Evolutionary conservation across 345 rosid species (phyloP), one percentile per base, ranked within the genome.

Genomic region (Adansonia digitata): DNA sequence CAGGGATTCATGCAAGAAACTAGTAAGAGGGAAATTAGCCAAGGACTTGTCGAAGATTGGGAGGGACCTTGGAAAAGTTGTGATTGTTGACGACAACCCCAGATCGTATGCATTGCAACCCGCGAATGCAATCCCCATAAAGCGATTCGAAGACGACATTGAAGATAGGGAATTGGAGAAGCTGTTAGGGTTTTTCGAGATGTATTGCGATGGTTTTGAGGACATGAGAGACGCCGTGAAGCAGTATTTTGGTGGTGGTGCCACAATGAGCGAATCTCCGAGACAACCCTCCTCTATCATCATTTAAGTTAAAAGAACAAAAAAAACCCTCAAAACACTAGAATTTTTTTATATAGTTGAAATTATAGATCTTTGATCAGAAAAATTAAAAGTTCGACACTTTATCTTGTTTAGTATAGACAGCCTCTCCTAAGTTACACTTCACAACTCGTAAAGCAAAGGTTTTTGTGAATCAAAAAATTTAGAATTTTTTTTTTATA

Each of bases 71-170:
- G 81, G 77, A 26, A 82, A 77, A 18, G 88, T 83, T 20, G 93
- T 90, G 81, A 90, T 94, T 15, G 89, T 94, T 20, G 98, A 94
- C 14, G 98, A 94, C 24, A 94, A 94, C 69, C 98, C 96, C 0
- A 87, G 86, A 18, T 81, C 91, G 0, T 94, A 90, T 67, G 59
- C 56, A 46, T 80, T 84, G 52, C 98, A 94, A 72, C 96, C 96
- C 2, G 90, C 84, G 62, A 94, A 92, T 31, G 98, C 96, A 0
- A 82, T 94, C 56, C 97, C 92, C 18, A 82, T 90, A 14, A 83
- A 72, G 75, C 88, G 94, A 17, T 92, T 92, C 52, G 61, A 53
- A 2, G 91, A 87, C 48, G 91, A 94, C 83, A 68, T 77, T 14
- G 46, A 22, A 0, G 98, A 92, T 68, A 26, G 9, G 6, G 93